Evolutionary conservation across 805 yeast species (phyloP).

Genomic region (Lipomyces starkeyi): DNA sequence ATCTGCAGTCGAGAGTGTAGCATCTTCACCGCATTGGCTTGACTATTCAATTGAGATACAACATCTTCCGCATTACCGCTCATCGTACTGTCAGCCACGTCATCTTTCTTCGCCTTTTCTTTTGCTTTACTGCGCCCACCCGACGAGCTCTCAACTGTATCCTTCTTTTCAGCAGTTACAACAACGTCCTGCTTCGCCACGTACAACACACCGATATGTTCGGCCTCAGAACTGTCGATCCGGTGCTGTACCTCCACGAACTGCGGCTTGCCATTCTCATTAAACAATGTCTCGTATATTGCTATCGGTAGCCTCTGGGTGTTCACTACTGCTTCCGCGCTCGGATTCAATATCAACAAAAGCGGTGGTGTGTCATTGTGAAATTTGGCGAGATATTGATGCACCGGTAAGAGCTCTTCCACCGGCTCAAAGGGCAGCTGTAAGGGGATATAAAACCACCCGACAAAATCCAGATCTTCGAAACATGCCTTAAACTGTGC

Average conservation of each 20-base stretch:
- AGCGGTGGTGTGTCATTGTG: conserved; percentile 37
- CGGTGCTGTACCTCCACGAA: conserved; percentile 32
- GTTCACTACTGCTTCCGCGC: conserved; percentile 1
- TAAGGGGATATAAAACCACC: conserved; percentile 45
- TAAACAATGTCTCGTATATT: conserved; percentile 30
- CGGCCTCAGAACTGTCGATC: conserved; percentile 35
- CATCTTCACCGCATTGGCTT: conserved; percentile 42
- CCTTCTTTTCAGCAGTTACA: conserved; percentile 11
- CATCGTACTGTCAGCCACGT: background rate
- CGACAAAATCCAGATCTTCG: conserved; percentile 45
- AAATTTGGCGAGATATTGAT: conserved; percentile 26
- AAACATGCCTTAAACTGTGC: conserved; percentile 43
- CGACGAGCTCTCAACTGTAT: background rate
- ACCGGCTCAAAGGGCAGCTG: conserved; percentile 38
- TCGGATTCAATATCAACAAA: conserved; percentile 27
- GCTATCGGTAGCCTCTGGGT: conserved; percentile 28
- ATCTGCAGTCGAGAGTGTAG: conserved; percentile 36
- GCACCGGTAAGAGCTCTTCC: conserved; percentile 25
- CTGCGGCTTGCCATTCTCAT: conserved; percentile 25
- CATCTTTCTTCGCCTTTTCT: conserved; percentile 7
- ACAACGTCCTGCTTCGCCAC: conserved; percentile 33
- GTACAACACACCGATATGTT: conserved; percentile 36
- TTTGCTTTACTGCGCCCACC: background rate
- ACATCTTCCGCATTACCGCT: conserved; percentile 26
- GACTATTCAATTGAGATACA: conserved; percentile 34